These are phyloP conservation scores for Aspergillus udagawae DNA, from an alignment of 2,329 filamentous ascomycete species.

Conservation along the genomic window DNA sequence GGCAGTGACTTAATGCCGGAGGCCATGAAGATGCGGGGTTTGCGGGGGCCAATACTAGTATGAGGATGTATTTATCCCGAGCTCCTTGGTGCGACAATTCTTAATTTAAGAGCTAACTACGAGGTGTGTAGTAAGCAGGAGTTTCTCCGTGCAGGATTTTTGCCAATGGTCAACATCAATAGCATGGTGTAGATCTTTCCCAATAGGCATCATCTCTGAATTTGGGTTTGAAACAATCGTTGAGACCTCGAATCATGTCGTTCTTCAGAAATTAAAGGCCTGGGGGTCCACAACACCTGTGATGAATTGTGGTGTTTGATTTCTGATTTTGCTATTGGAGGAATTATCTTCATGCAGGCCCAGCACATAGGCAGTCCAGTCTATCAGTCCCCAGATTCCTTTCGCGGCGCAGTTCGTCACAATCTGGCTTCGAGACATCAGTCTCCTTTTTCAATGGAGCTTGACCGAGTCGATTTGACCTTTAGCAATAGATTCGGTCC, in stretches of 20 bases:
- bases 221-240: background rate
- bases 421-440: background rate
- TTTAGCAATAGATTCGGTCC: background rate
- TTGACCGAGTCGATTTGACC: background rate
- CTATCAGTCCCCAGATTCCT: background rate
- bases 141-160: background rate
- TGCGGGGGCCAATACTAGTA: background rate
- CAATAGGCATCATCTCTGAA: background rate
- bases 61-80: background rate
- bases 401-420: background rate
- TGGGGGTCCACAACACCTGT: background rate
- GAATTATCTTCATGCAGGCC: background rate
- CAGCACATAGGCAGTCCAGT: background rate
- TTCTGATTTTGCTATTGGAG: background rate
- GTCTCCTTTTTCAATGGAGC: too few relatives aligned
- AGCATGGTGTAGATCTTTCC: background rate
- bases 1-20: background rate
- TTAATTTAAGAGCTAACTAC: background rate
- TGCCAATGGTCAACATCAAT: background rate
- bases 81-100: background rate
- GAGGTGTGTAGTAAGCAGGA: background rate
- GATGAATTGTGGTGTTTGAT: background rate
- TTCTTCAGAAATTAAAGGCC: background rate
- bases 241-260: background rate
- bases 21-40: slow-evolving; percentile 1